These are phyloP conservation scores for Dictyostelium firmibasis DNA, from an alignment of 78 protist species.

Conservation along the genomic window DNA sequence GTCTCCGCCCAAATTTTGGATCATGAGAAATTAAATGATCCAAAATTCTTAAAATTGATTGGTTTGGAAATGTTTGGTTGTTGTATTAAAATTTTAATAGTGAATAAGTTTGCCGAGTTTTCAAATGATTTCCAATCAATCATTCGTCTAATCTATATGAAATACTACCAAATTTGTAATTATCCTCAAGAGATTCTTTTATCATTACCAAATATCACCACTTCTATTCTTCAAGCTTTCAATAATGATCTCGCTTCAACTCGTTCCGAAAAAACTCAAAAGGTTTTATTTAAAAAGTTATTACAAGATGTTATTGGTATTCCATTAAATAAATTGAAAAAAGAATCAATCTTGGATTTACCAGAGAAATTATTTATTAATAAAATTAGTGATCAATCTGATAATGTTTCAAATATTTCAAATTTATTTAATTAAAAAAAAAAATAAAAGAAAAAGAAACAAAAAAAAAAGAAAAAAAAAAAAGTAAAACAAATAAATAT, in stretches of 20 bases:
- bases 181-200: constrained; percentile 1
- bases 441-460: neutral
- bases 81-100: neutral
- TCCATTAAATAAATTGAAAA: constrained; percentile 1
- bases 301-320: constrained; percentile 20
- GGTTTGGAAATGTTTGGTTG: constrained; percentile 44
- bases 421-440: constrained; percentile 16
- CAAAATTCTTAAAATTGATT: neutral
- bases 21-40: neutral
- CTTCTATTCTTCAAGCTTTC: neutral
- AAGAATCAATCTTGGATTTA: constrained; percentile 33
- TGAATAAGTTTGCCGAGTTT: neutral
- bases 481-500: neutral
- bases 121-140: neutral
- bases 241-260: neutral
- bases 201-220: constrained; percentile 36
- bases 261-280: constrained; percentile 51
- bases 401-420: neutral
- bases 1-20: neutral
- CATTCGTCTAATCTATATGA: constrained; percentile 30
- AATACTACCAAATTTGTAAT: neutral
- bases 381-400: constrained; percentile 6
- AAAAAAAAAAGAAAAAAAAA: neutral
- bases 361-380: constrained; percentile 50
- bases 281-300: constrained; percentile 8